Evolutionary conservation across 208 protist species (phyloP).

Genomic region (Trypanosoma lewisi): DNA sequence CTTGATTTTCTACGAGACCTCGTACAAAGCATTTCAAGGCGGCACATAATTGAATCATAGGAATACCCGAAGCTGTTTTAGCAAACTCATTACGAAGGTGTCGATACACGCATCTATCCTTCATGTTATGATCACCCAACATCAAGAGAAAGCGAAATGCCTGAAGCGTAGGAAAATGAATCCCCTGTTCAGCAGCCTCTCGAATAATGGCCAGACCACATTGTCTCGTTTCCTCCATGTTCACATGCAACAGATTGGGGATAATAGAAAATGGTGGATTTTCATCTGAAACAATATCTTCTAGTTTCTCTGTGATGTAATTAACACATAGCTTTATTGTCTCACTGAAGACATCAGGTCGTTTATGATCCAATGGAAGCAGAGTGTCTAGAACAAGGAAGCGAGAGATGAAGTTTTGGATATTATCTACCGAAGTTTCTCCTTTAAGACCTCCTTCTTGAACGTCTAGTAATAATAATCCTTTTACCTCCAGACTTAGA

Average conservation of each 20-base stretch:
- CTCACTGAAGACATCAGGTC: conserved; percentile 15
- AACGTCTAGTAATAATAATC: conserved; percentile 37
- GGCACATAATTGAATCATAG: conserved; percentile 72
- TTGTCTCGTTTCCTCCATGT: conserved; percentile 31
- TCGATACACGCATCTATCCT: conserved; percentile 37
- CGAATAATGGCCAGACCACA: conserved; percentile 51
- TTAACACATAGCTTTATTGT: conserved; percentile 22
- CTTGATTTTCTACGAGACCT: conserved; percentile 23
- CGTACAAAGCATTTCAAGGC: conserved; percentile 63
- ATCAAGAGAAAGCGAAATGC: conserved; percentile 74
- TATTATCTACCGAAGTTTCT: conserved; percentile 24
- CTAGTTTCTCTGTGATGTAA: conserved; percentile 31
- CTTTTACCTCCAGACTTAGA: conserved; percentile 34
- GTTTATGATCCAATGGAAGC: conserved; percentile 17
- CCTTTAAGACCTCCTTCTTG: conserved; percentile 46
- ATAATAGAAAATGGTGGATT: conserved; percentile 48
- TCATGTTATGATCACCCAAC: conserved; percentile 52
- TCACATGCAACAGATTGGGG: conserved; percentile 36
- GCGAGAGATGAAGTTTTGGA: conserved; percentile 35
- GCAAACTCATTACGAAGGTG: conserved; percentile 73
- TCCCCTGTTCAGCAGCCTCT: conserved; percentile 53
- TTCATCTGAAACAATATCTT: conserved; percentile 39
- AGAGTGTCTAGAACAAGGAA: conserved; percentile 31
- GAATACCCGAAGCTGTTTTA: conserved; percentile 69
- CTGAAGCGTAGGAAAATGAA: conserved; percentile 62